Evolutionary conservation across 352 stramenopile species (phyloP).

Genomic region (Phytophthora syringae): DNA sequence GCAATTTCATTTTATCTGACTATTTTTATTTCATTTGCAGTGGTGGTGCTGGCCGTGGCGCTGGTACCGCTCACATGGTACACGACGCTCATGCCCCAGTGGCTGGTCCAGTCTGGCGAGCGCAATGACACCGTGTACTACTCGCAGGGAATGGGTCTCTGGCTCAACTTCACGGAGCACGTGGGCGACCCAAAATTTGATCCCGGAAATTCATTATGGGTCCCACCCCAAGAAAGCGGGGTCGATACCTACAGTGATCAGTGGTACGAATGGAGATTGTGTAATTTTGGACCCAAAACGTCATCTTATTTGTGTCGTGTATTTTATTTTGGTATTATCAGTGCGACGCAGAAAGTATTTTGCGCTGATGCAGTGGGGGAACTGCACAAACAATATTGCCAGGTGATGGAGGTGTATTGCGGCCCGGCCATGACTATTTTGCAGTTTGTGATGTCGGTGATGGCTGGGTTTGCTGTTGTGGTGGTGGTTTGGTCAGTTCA

Average conservation of each 20-base stretch:
- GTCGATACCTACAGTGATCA: slow-evolving; percentile 62
- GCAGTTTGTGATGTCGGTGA: slow-evolving; percentile 59
- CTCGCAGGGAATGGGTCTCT: slow-evolving; percentile 79
- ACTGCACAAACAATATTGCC: slow-evolving; percentile 77
- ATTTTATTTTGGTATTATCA: slow-evolving; percentile 18
- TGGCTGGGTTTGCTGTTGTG: slow-evolving; percentile 57
- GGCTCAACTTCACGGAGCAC: slow-evolving; percentile 86
- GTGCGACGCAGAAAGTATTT: slow-evolving; percentile 45
- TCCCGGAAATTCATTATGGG: slow-evolving; percentile 81
- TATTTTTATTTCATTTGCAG: slow-evolving; percentile 34
- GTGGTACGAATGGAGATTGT: slow-evolving; percentile 46
- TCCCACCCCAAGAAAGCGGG: slow-evolving; percentile 65
- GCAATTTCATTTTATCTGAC: neutral
- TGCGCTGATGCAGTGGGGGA: slow-evolving; percentile 62
- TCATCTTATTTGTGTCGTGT: neutral
- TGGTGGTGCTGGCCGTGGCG: slow-evolving; percentile 52
- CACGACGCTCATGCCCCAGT: slow-evolving; percentile 68
- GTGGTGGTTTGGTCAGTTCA: slow-evolving; percentile 55
- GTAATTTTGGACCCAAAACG: neutral
- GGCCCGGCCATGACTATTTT: slow-evolving; percentile 60
- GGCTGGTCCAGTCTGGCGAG: slow-evolving; percentile 69
- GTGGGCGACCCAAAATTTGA: slow-evolving; percentile 71
- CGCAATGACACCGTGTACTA: slow-evolving; percentile 61
- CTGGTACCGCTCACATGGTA: slow-evolving; percentile 75
- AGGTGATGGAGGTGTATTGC: slow-evolving; percentile 79